Percentiles rank a stretch among this genome's conserved stretches.
Conservation (phyloP, 148 eudicot genomes). For the Rhododendron ferrugineum region DNA sequence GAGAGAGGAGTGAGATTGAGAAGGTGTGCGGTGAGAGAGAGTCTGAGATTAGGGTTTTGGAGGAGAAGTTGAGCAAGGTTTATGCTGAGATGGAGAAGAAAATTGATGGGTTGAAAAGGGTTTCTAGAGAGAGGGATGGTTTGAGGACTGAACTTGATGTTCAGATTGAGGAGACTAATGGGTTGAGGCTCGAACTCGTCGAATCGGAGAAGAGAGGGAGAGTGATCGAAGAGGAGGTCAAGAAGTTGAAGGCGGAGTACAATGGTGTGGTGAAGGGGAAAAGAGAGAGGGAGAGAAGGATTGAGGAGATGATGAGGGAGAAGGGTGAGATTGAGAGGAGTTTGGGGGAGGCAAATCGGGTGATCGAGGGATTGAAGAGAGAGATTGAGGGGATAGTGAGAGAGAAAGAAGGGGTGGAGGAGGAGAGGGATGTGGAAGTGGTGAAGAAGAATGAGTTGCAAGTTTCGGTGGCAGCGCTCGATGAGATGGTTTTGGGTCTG, state of each 20-base stretch:
- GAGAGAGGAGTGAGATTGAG: conserved; percentile 40
- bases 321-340: conserved; percentile 19
- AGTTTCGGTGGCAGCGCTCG: conserved; percentile 20
- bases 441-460: conserved; percentile 32
- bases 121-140: conserved; percentile 29
- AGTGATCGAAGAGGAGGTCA: conserved; percentile 18
- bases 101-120: conserved; percentile 15
- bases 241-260: conserved; percentile 14
- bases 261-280: conserved; percentile 22
- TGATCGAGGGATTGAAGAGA: conserved; percentile 28
- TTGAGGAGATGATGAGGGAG: conserved; percentile 29
- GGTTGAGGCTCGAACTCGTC: conserved; percentile 24
- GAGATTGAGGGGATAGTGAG: conserved; percentile 26
- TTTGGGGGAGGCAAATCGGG: conserved; percentile 23
- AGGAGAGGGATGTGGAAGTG: conserved; percentile 21
- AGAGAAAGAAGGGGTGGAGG: conserved; percentile 31
- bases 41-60: conserved; percentile 34
- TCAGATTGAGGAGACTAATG: conserved; percentile 23
- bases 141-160: conserved; percentile 15
- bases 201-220: conserved; percentile 30
- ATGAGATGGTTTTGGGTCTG: conserved; percentile 23
- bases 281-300: conserved; percentile 26
- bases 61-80: conserved; percentile 22
- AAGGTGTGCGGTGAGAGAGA: conserved; percentile 29
- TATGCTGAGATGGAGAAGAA: conserved; percentile 24